Evolutionary conservation across 768 basidiomycete species (phyloP), one percentile per base, ranked within the genome.

Genomic region (Rhodotorula graminis): DNA sequence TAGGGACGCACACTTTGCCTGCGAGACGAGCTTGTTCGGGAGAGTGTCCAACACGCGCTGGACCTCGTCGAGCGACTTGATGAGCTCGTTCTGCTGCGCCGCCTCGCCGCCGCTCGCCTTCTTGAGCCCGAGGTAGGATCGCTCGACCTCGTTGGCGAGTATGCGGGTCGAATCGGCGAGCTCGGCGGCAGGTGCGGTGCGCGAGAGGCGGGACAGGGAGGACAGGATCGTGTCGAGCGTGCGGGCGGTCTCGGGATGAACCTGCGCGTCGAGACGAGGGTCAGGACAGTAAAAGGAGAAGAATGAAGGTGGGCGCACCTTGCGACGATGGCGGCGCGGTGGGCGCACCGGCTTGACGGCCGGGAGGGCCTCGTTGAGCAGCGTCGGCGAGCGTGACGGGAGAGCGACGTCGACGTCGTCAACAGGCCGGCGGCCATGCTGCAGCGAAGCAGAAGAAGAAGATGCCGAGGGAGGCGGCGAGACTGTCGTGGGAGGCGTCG

Each of bases 171-270:
- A 40, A 27, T 14, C 8, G n/a, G 52, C 50, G 27, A 64, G 33
- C 10, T 37, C 27, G 37, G 63, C 63, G 2, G 63, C 25, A 15
- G 25, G 5, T 0, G 25, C 1, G 0, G 33, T 18, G 14, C 33
- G 27, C 15, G 52, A 37, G 19, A 64, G 37, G 16, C 15, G 33
- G 18, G n/a, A 46, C 21, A 62, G 31, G 10, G 29, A 23, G 23
- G n/a, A 15, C 47, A 62, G 23, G 52, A 64, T 37, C 25, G 50
- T 16, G 37, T 64, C 50, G 63, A 64, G 63, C 9, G 63, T 53
- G 23, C 25, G 49, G 15, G 19, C 50, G 3, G 33, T 31, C 19
- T 31, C 19, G 61, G 46, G 47, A 5, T 49, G 31, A 18, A 46
- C 29, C 61, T 62, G 61, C 46, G 29, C 23, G 23, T 9, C 1